These are phyloP conservation scores for Lodderomyces orthopsilosis DNA, from an alignment of 1,139 yeast genomes.

Conservation along the genomic window DNA sequence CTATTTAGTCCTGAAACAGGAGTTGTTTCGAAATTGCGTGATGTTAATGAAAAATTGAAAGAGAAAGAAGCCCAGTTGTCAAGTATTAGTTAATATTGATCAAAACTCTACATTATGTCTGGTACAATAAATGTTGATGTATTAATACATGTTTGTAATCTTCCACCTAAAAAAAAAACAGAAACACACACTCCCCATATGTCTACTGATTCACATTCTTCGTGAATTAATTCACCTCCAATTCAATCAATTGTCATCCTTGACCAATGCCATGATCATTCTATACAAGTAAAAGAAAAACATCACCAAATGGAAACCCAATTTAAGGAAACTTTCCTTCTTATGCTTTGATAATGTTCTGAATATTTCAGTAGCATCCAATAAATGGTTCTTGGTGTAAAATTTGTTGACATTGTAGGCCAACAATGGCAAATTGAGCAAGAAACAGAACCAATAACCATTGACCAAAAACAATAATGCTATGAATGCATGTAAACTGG, in stretches of 20 bases:
- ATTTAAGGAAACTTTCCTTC: conserved; percentile 85
- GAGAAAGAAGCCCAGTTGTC: conserved; percentile 18
- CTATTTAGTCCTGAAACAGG: conserved; percentile 42
- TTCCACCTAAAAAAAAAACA: background rate
- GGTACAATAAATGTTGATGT: conserved; percentile 1
- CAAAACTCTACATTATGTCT: conserved; percentile 1
- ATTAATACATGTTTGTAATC: background rate
- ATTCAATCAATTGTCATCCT: conserved; percentile 43
- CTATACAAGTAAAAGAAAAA: conserved; percentile 95
- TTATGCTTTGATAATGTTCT: conserved; percentile 91
- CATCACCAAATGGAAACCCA: conserved; percentile 87
- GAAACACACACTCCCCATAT: background rate
- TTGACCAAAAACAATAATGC: conserved; percentile 72
- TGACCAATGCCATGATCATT: conserved; percentile 93
- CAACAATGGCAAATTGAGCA: conserved; percentile 80
- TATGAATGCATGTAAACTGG: conserved; percentile 74
- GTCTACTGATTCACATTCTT: background rate
- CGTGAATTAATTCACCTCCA: too few relatives aligned
- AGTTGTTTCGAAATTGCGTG: conserved; percentile 30
- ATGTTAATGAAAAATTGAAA: conserved; percentile 32
- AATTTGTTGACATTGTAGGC: conserved; percentile 79
- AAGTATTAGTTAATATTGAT: background rate
- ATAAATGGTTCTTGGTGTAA: conserved; percentile 72
- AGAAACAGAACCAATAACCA: conserved; percentile 91
- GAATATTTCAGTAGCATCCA: conserved; percentile 98